Base-by-base conservation (phyloP, 768 basidiomycete genomes). In the Baorangia bicolor region DNA sequence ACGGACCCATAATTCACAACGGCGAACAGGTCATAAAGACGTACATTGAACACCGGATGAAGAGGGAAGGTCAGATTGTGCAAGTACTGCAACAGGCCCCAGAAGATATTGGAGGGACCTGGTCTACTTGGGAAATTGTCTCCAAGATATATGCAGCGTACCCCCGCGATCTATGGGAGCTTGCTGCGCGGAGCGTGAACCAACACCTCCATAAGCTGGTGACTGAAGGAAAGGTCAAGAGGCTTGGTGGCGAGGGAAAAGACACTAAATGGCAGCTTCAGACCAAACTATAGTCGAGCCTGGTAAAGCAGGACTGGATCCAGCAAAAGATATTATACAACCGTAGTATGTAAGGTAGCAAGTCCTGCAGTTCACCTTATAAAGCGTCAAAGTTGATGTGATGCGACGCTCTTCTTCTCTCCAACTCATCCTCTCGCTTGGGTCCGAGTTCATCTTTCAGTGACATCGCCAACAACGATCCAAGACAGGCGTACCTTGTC, bases 341-440 rank as follows among this genome's bases (percentile, higher is more conserved):
- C 20, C 31, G 16, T 60, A 59, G 54, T 38, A 31, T 64, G 44
- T 71, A 64, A 44, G 49, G 53, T 66, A 59, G 28, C 53, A 34
- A 51, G 37, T 35, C 28, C 30, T 13, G 21, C 5, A 47, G 31
- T 35, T 9, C 16, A 21, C 5, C 27, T 43, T 78, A 97, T 64
- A 98, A 75, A 13, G 96, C 96, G 70, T 95, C 94, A 65, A 99
- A 98, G 62, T 99, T 99, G 71, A 99, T 96, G 65, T 93, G 88
- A 73, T 97, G 94, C n/a, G 94, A 87, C 30, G 86, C 84, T 62
- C 88, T 81, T 64, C 92, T 81, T 55, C 94, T 73, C 71, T 99
- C 96, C 64, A 89, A 69, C 73, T 99, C 96, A 69, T 98, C 96
- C 68, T 98, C 95, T 57, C 92, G 80, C 94, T 96, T 69, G 23